Evolutionary conservation across 495 filamentous ascomycete species (phyloP), one percentile per base, ranked within the genome.

Genomic region (Trichoderma reesei): DNA sequence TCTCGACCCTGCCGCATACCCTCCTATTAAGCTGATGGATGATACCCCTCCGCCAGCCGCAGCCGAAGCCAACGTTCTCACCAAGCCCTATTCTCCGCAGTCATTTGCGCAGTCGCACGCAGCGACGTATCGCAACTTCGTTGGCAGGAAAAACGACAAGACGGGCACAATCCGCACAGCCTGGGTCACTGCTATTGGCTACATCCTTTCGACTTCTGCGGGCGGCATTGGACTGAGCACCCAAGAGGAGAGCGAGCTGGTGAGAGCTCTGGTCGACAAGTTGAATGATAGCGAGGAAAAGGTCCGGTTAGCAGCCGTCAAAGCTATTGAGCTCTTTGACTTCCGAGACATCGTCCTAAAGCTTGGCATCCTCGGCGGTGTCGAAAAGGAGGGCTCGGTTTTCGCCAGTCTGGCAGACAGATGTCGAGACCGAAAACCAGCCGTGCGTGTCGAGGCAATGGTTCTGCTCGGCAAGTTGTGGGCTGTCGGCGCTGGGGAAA

Each of bases 251-350:
- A 78, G 82, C 59, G 73, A 75, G 26, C 81, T 98, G 59, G 82
- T 96, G 13, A 81, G 83, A 63, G 84, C 85, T 18, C 77, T 99
- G 31, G 85, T 86, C 0, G 85, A 88, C 14, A 92, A 92, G 80
- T 83, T 98, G 2, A 86, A 83, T 3, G 94, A 98, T 70, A 83
- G 82, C 13, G 95, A 99, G 69, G 94, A 99, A 65, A 90, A 84
- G 66, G 94, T 99, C 42, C 84, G 94, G 60, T 75, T 98, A 54
- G 88, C 93, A 16, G 92, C 92, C 16, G 88, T 97, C 11, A 86
- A 88, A 69, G 87, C 87, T 0, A 81, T 99, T 34, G 88, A 87
- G 51, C 82, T 80, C 38, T 90, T 95, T 74, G 83, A 83, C 63
- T 86, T 96, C 72, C 77, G 80, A 63, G 85, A 95, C 68, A 81